Percentiles rank a stretch among this genome's conserved stretches.
Conservation (phyloP, 306 rosid genomes). For the Malus domestica region DNA sequence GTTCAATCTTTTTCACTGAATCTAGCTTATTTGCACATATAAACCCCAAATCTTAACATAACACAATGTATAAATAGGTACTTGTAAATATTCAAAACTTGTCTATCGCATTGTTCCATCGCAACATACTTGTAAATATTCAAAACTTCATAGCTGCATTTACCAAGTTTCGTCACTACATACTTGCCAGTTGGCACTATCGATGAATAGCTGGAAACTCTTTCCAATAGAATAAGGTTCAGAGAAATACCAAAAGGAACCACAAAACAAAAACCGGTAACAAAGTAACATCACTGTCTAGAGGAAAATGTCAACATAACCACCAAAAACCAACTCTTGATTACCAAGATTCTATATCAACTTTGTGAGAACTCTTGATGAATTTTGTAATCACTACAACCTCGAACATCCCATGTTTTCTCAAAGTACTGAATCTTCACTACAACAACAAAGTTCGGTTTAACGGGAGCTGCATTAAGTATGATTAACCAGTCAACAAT, state of each 20-base stretch:
- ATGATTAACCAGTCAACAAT: background rate
- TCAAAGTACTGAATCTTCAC: background rate
- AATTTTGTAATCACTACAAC: background rate
- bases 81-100: too few species aligned
- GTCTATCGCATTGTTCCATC: background rate
- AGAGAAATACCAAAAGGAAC: background rate
- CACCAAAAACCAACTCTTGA: background rate
- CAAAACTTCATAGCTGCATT: background rate
- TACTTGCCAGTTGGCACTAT: background rate
- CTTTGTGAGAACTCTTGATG: background rate
- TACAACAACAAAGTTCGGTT: background rate
- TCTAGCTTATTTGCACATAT: background rate
- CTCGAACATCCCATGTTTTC: background rate
- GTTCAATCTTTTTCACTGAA: background rate
- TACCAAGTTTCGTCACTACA: background rate
- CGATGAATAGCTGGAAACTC: background rate
- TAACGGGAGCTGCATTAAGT: background rate
- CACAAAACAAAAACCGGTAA: background rate
- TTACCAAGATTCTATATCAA: background rate
- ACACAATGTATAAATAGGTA: background rate
- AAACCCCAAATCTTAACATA: background rate
- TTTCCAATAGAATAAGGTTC: background rate
- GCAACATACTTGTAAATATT: background rate
- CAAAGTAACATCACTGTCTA: background rate
- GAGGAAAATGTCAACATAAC: background rate